Base-by-base conservation (phyloP, 2,329 filamentous ascomycete species). In the Neurospora sp. region DNA sequence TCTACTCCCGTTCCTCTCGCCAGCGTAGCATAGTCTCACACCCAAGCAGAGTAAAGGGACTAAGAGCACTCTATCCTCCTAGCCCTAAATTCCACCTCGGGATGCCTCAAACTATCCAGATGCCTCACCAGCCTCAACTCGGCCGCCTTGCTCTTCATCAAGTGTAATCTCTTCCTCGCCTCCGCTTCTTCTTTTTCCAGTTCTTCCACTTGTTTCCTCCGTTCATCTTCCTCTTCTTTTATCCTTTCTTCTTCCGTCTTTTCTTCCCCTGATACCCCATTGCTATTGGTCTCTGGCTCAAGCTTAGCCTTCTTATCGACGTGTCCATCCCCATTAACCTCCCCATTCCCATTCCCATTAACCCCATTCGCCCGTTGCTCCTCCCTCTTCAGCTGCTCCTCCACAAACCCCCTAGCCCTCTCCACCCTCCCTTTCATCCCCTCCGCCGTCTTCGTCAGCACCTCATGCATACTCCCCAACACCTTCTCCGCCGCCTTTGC, bases 381-480 rank as follows among this genome's bases (percentile, higher is more conserved):
- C 80, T 70, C 76, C 77, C 68, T 33, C 52, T 66, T 13, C 0
- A 58, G 67, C 2, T 77, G 79, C 69, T 81, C 81, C 66, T 80
- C 78, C 73, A 83, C 79, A 46, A 79, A 78, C 4, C 80, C 80
- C 66, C 77, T 80, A 68, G 81, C 84, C 73, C 79, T 82, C 74
- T 80, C 80, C 73, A 84, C 80, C 71, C 85, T 81, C 11, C 76
- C 80, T 69, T 83, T 82, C 82, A 95, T 87, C 74, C 89, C 88
- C 72, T 85, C 83, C 74, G 90, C 85, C 70, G 93, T 92, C 74
- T 86, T 87, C 72, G 84, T 83, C 66, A 99, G 83, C 46, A 98
- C 89, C 75, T 90, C 88, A 78, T 97, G 93, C 95, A 99, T 98
- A 77, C 91, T 96, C 9, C 92, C 93, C 36, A 98, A 82, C 5